phyloP scores from a whole-genome alignment of 164 flowering plant species.

The Saururus chinensis region DNA sequence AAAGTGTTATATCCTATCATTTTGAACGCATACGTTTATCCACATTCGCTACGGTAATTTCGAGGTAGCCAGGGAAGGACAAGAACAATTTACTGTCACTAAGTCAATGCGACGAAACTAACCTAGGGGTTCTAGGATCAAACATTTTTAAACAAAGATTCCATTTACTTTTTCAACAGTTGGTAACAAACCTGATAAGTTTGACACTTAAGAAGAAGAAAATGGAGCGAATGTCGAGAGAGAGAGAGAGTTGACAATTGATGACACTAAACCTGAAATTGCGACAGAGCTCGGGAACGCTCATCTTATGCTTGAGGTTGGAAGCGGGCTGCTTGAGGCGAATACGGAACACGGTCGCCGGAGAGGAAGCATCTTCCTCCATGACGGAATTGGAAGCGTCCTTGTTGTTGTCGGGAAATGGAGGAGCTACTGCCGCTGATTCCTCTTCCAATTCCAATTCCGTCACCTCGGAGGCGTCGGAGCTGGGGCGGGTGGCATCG shows the following conservation, averaged over 20 bases:
- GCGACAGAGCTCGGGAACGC: slow-evolving; percentile 95
- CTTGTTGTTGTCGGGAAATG: background rate
- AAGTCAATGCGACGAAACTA: too few species aligned
- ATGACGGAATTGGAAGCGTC: background rate
- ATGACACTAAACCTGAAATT: slow-evolving; percentile 51
- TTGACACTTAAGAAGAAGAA: too few species aligned
- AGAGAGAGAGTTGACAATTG: background rate
- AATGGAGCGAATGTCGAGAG: too few species aligned
- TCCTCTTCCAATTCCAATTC: background rate
- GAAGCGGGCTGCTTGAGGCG: slow-evolving; percentile 78
- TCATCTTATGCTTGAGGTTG: slow-evolving; percentile 86
- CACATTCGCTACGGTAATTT: background rate
- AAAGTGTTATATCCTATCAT: background rate
- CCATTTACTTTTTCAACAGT: too few species aligned
- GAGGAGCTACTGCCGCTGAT: background rate
- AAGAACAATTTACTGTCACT: too few species aligned
- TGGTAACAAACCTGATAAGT: too few species aligned
- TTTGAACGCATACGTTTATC: background rate
- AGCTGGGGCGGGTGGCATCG: background rate
- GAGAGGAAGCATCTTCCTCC: slow-evolving; percentile 34
- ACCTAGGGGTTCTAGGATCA: too few species aligned
- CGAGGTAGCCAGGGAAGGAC: too few species aligned
- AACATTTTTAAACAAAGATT: too few species aligned
- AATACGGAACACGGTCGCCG: slow-evolving; percentile 76
- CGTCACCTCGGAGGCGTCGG: background rate